These are phyloP conservation scores for Oemleria cerasiformis DNA, from an alignment of 306 rosid genomes.

Conservation along the genomic window DNA sequence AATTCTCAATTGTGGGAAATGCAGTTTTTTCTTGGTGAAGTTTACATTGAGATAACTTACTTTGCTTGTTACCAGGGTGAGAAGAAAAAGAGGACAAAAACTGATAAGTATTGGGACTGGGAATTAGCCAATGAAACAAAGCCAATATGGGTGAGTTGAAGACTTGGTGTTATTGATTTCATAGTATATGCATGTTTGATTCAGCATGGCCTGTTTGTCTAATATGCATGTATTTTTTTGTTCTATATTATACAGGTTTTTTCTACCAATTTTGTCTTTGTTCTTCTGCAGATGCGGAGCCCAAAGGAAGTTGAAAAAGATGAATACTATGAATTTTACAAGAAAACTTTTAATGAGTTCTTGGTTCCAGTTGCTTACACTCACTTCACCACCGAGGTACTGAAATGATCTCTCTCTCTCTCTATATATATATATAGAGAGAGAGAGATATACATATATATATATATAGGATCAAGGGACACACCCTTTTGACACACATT, in stretches of 20 bases:
- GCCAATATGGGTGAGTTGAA: constrained; percentile 91
- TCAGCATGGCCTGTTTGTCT: not conserved
- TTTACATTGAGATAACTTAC: constrained; percentile 7
- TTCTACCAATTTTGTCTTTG: not conserved
- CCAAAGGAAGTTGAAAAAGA: constrained; percentile 85
- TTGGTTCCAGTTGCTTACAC: constrained; percentile 81
- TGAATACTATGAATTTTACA: constrained; percentile 89
- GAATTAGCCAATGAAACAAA: constrained; percentile 90
- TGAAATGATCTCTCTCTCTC: not conserved
- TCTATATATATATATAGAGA: too few relatives aligned
- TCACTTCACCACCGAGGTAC: constrained; percentile 97
- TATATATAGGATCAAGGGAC: too few relatives aligned
- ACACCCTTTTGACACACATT: too few relatives aligned
- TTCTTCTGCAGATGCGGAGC: constrained; percentile 66
- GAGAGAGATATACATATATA: too few relatives aligned
- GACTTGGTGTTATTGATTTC: not conserved
- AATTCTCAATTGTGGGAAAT: constrained; percentile 16
- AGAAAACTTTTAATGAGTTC: constrained; percentile 84
- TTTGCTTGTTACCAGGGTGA: constrained; percentile 55
- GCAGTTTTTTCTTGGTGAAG: constrained; percentile 1
- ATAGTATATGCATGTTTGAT: not conserved
- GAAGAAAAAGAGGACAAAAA: constrained; percentile 67
- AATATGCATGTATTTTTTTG: not conserved
- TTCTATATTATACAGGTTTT: not conserved
- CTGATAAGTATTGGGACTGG: constrained; percentile 99